These are phyloP conservation scores for Aspergillus sp. DNA, from an alignment of 2,329 filamentous ascomycete species.

Conservation along the genomic window DNA sequence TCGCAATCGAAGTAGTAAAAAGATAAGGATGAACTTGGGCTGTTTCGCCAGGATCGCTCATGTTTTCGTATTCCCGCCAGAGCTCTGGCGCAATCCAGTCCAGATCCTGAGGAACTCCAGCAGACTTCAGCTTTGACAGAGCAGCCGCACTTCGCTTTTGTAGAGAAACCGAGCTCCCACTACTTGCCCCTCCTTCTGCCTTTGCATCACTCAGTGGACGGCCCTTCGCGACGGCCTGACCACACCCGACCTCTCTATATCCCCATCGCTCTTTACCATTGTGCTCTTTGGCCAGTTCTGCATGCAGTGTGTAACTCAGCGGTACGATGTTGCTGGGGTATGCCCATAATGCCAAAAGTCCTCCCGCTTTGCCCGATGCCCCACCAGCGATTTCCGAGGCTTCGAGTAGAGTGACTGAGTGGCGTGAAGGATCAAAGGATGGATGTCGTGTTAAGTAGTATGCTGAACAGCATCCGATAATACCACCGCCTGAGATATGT, in stretches of 20 bases:
- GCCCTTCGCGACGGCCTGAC: conserved; percentile 54
- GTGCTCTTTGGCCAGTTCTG: conserved; percentile 79
- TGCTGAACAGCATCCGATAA: conserved; percentile 86
- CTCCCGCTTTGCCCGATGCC: conserved; percentile 91
- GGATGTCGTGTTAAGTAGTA: conserved; percentile 88
- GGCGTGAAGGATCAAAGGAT: conserved; percentile 67
- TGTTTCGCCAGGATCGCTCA: conserved; percentile 76
- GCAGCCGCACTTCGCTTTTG: conserved; percentile 53
- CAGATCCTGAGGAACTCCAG: conserved; percentile 67
- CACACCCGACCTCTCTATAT: conserved; percentile 74
- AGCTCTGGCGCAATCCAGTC: conserved; percentile 75
- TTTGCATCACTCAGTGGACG: conserved; percentile 33
- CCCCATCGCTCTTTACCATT: conserved; percentile 77
- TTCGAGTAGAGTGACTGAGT: conserved; percentile 82
- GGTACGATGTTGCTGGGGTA: conserved; percentile 82
- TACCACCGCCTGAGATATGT: conserved; percentile 66
- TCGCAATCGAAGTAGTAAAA: conserved; percentile 81
- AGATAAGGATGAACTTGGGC: conserved; percentile 90
- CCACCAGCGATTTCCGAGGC: conserved; percentile 81
- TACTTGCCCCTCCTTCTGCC: conserved; percentile 16
- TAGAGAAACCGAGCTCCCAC: conserved; percentile 44
- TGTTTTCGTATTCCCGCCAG: conserved; percentile 69
- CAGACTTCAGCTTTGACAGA: conserved; percentile 48
- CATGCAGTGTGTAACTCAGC: conserved; percentile 77
- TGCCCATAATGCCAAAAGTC: conserved; percentile 84